These are phyloP conservation scores for Camelina neglecta DNA, from an alignment of 345 rosid genomes.

Conservation along the genomic window DNA sequence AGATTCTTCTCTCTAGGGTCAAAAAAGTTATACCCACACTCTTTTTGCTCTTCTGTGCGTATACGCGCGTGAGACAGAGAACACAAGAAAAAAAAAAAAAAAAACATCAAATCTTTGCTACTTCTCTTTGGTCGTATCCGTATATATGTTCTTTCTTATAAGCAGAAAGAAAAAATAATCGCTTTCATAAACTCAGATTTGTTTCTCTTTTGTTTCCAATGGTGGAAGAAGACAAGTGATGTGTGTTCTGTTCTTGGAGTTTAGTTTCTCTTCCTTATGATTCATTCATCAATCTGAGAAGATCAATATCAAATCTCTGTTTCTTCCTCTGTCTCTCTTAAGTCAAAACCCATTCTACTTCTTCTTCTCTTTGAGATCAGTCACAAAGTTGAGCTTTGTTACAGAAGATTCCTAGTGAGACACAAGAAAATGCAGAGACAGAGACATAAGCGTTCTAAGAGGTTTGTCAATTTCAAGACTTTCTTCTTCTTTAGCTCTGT, in stretches of 20 bases:
- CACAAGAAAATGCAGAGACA: conserved; percentile 53
- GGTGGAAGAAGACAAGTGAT: conserved; percentile 46
- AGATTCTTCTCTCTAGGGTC: conserved; percentile 43
- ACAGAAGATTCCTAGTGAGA: conserved; percentile 47
- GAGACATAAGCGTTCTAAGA: conserved; percentile 85
- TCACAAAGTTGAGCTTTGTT: conserved; percentile 29
- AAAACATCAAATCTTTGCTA: conserved; percentile 47
- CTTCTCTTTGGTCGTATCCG: conserved; percentile 45
- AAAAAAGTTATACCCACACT: conserved; percentile 34
- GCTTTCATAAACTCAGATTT: conserved; percentile 45
- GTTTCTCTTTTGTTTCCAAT: conserved; percentile 13
- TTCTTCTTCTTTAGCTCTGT: conserved; percentile 18
- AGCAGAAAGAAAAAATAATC: conserved; percentile 22
- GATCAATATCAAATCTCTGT: conserved; percentile 6
- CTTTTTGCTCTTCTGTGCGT: conserved; percentile 10
- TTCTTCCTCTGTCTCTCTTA: conserved; percentile 30
- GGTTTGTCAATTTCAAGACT: conserved; percentile 55
- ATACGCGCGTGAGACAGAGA: conserved; percentile 25
- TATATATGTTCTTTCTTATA: conserved; percentile 35
- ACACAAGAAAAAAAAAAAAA: background rate
- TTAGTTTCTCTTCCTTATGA: conserved; percentile 29
- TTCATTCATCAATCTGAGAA: conserved; percentile 16
- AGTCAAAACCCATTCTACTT: conserved; percentile 32
- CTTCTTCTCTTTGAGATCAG: conserved; percentile 31
- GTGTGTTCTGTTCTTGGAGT: conserved; percentile 30